A percentile compares a stretch with the other conserved stretches of the same genome.
These are phyloP conservation scores for Neurospora sp. DNA, from an alignment of 2,329 filamentous ascomycete species.

Conservation along the genomic window DNA sequence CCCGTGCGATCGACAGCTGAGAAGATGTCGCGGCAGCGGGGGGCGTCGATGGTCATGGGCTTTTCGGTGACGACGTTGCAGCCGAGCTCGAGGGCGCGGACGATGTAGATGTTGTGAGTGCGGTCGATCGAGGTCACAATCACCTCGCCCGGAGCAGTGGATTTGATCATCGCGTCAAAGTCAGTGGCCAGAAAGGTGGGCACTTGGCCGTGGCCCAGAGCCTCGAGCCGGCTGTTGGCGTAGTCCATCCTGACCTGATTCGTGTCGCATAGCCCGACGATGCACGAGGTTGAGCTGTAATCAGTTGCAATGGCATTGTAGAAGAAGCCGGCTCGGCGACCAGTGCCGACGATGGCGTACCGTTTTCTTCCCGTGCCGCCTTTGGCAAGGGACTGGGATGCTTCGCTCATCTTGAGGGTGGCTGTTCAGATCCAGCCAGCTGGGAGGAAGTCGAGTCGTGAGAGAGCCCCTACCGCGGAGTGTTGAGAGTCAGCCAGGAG, in stretches of 20 bases:
- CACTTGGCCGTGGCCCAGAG: conserved; percentile 36
- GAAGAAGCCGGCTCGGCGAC: conserved; percentile 50
- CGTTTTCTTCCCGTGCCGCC: conserved; percentile 23
- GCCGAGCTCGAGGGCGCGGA: no score
- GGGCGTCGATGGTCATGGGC: no score
- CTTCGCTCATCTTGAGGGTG: conserved; percentile 1
- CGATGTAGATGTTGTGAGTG: no score
- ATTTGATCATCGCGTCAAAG: conserved; percentile 49
- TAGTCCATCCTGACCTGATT: conserved; percentile 51
- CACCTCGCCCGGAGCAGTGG: conserved; percentile 48
- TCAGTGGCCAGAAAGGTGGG: conserved; percentile 44
- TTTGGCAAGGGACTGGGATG: not conserved
- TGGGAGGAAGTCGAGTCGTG: not conserved
- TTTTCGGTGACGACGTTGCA: no score
- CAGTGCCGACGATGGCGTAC: conserved; percentile 50
- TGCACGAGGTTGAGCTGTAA: conserved; percentile 37
- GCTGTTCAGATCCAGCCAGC: not conserved
- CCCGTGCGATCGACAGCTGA: no score
- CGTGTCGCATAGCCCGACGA: conserved; percentile 50
- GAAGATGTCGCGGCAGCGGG: no score
- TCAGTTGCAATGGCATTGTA: conserved; percentile 47
- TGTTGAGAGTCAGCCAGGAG: not conserved
- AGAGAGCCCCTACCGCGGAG: not conserved
- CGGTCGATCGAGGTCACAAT: conserved; percentile 24
- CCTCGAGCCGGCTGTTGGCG: conserved; percentile 39